phyloP scores from a whole-genome alignment of 306 rosid species.

The Mimosa pudica region DNA sequence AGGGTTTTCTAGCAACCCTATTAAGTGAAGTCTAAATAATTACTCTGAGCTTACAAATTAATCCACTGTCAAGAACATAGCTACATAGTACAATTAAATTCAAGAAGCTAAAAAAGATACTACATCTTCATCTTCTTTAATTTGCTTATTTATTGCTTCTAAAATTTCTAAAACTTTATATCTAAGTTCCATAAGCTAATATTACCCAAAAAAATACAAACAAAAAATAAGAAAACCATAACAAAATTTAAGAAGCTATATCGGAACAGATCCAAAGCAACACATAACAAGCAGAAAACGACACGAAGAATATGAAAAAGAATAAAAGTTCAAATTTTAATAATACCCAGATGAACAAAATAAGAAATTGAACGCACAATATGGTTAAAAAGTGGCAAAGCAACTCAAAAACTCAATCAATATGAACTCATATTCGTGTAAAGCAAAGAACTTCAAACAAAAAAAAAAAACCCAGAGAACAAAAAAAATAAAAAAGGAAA shows the following conservation, averaged over 20 bases:
- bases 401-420: slow-evolving; percentile 8
- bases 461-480: background rate
- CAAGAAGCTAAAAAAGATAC: slow-evolving; percentile 18
- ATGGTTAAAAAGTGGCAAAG: background rate
- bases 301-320: background rate
- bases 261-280: slow-evolving; percentile 39
- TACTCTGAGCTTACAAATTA: background rate
- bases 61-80: background rate
- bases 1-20: background rate
- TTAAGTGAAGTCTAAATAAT: background rate
- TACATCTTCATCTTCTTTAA: background rate
- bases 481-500: background rate
- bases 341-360: background rate
- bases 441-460: slow-evolving; percentile 18
- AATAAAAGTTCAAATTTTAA: background rate
- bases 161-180: background rate
- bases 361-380: slow-evolving; percentile 3
- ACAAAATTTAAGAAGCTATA: background rate
- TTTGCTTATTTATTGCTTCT: background rate
- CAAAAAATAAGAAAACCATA: background rate
- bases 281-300: background rate
- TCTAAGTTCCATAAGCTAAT: slow-evolving; percentile 6
- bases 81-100: slow-evolving; percentile 5
- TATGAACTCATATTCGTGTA: slow-evolving; percentile 9
- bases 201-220: slow-evolving; percentile 17